Evolutionary conservation across 2,329 filamentous ascomycete species (phyloP).

Genomic region (Xylaria hypoxylon): DNA sequence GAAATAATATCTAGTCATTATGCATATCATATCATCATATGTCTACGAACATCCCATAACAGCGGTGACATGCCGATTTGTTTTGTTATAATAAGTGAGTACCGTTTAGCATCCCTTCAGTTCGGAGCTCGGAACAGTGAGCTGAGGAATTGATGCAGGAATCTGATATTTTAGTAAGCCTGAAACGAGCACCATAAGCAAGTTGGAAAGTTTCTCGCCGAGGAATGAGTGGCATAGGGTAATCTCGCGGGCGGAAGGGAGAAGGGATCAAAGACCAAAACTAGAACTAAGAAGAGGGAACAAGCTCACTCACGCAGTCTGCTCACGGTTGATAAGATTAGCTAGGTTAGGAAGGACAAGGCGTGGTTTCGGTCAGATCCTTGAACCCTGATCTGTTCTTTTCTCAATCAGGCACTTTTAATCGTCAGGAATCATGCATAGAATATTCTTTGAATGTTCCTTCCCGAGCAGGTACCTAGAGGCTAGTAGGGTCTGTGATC

Average conservation of each 20-base stretch:
- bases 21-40: conserved; percentile 13
- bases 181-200: conserved; percentile 4
- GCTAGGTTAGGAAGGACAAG: conserved; percentile 30
- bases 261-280: conserved; percentile 8
- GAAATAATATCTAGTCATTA: not conserved
- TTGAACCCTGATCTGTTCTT: conserved; percentile 19
- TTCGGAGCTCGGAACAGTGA: conserved; percentile 23
- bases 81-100: conserved; percentile 15
- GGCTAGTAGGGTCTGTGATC: conserved; percentile 15
- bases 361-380: conserved; percentile 28
- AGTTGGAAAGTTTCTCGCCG: not conserved
- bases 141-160: conserved; percentile 26
- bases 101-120: conserved; percentile 4
- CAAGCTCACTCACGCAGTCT: no score
- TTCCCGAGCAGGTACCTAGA: conserved; percentile 27
- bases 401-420: conserved; percentile 23
- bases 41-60: conserved; percentile 7
- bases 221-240: conserved; percentile 17
- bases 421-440: conserved; percentile 35
- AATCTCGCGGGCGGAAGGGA: conserved; percentile 23
- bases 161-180: conserved; percentile 31
- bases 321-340: conserved; percentile 15
- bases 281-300: conserved; percentile 3
- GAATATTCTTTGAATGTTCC: conserved; percentile 35
- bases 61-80: conserved; percentile 12